phyloP scores from a whole-genome alignment of 2,329 filamentous ascomycete species.

The Hawksworthiomyces lignivorus region DNA sequence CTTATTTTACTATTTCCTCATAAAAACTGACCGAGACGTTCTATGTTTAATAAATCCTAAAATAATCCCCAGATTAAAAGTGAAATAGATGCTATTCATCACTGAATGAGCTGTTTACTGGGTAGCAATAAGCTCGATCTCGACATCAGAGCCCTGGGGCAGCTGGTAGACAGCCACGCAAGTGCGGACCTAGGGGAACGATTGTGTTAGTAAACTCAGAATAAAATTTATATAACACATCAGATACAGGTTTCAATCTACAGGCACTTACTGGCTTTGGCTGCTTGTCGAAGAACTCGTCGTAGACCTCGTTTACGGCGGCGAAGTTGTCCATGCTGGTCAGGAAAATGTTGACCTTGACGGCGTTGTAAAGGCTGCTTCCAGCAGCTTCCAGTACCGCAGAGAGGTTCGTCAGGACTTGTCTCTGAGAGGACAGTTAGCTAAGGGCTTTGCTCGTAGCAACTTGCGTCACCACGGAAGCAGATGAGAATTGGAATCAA shows the following conservation, averaged over 20 bases:
- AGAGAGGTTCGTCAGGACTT: slow-evolving; percentile 51
- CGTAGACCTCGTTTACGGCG: slow-evolving; percentile 49
- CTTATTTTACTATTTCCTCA: too few species aligned
- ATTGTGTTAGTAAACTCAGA: background rate
- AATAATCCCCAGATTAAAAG: too few species aligned
- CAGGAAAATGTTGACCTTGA: slow-evolving; percentile 62
- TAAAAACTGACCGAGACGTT: too few species aligned
- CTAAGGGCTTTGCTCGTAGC: background rate
- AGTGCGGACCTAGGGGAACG: slow-evolving; percentile 37
- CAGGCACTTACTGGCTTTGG: slow-evolving; percentile 39
- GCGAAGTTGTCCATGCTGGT: slow-evolving; percentile 58
- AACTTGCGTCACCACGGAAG: too few species aligned
- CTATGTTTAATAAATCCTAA: too few species aligned
- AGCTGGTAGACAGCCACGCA: slow-evolving; percentile 69
- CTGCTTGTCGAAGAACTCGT: slow-evolving; percentile 36
- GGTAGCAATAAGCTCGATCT: slow-evolving; percentile 57
- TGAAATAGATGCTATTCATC: too few species aligned
- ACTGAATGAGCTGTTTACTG: too few species aligned
- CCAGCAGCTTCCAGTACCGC: slow-evolving; percentile 54
- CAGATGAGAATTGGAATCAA: too few species aligned
- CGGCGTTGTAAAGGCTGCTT: slow-evolving; percentile 48
- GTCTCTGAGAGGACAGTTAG: slow-evolving; percentile 29
- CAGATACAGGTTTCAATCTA: background rate
- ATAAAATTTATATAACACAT: background rate
- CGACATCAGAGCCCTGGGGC: slow-evolving; percentile 62